Conservation (phyloP, 768 basidiomycete genomes). For the Mycena polygramma region DNA sequence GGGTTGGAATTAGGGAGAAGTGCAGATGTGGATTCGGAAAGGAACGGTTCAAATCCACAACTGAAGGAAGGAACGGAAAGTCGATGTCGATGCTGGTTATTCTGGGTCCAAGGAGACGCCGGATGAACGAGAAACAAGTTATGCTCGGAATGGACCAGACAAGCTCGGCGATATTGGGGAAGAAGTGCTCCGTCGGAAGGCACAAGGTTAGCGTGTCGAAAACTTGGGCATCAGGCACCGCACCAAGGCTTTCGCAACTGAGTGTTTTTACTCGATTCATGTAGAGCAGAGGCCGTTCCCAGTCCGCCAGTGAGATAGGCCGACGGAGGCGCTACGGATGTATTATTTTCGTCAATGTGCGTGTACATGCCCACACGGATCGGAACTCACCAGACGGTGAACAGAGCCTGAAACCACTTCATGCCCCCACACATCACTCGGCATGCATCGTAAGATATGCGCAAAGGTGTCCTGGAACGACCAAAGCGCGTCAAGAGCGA, state of each 20-base stretch:
- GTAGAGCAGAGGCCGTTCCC: conserved; percentile 3
- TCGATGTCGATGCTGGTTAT: background rate
- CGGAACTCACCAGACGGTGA: background rate
- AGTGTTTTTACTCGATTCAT: background rate
- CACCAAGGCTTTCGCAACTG: too few relatives aligned
- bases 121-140: background rate
- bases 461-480: background rate
- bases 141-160: background rate
- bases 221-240: background rate
- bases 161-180: background rate
- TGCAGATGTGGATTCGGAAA: background rate
- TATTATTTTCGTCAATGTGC: too few relatives aligned
- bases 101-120: background rate
- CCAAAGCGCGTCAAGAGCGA: background rate
- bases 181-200: conserved; percentile 1
- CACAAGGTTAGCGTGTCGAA: background rate
- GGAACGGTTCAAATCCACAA: too few relatives aligned
- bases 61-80: background rate
- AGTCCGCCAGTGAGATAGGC: background rate
- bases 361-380: too few relatives aligned
- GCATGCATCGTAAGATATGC: background rate
- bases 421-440: background rate
- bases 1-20: background rate
- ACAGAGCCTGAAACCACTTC: background rate
- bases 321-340: background rate